A percentile compares a stretch with the other conserved stretches of the same genome.
Conservation (phyloP, 495 filamentous ascomycete genomes). For the Lophiostoma macrostomum region DNA sequence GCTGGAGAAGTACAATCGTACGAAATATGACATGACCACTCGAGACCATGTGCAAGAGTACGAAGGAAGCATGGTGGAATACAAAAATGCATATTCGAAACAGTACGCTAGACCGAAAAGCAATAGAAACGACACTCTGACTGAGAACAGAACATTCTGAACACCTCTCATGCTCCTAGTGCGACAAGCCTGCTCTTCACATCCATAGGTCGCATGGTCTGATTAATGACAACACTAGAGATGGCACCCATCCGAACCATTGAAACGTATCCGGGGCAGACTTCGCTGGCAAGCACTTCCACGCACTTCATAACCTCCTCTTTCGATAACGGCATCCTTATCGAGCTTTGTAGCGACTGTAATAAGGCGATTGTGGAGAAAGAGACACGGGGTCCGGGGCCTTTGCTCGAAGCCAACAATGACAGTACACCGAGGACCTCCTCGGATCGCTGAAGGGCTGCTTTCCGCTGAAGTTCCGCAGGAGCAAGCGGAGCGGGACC, state of each 20-base stretch:
- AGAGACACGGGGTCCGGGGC: conserved; percentile 43
- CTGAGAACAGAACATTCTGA: too few species aligned
- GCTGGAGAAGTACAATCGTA: too few species aligned
- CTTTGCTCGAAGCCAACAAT: conserved; percentile 46
- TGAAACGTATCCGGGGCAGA: conserved; percentile 61
- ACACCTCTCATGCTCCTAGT: too few species aligned
- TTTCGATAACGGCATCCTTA: conserved; percentile 57
- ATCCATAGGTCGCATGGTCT: conserved; percentile 39
- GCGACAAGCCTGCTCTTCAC: conserved; percentile 15
- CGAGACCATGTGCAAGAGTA: too few species aligned
- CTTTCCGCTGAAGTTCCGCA: conserved; percentile 52
- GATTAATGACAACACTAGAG: conserved; percentile 58
- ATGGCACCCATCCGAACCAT: conserved; percentile 54
- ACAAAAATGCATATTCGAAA: too few species aligned
- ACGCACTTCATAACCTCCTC: conserved; percentile 58
- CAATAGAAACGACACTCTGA: too few species aligned
- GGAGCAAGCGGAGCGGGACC: conserved; percentile 43
- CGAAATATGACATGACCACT: too few species aligned
- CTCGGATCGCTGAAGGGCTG: conserved; percentile 58
- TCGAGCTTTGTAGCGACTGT: conserved; percentile 57
- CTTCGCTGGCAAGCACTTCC: conserved; percentile 55
- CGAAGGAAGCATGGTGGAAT: too few species aligned
- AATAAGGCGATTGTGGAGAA: conserved; percentile 61
- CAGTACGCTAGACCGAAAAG: too few species aligned
- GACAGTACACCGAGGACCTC: conserved; percentile 59